Base-by-base conservation (phyloP, 352 stramenopile genomes). In the Lagenidium giganteum region DNA sequence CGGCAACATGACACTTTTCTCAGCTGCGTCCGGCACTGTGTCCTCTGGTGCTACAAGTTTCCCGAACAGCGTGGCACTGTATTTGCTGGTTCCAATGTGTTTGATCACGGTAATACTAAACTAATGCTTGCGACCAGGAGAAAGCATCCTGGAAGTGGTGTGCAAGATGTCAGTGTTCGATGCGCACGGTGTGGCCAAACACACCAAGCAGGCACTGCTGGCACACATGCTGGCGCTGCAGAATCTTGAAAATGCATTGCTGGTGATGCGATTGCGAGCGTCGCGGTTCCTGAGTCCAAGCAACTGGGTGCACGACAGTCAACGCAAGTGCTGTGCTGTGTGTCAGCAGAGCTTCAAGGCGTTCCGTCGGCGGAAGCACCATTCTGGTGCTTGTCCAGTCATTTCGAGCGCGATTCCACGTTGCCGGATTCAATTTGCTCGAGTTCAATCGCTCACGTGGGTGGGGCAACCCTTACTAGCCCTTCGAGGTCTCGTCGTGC, bases 331-430 rank as follows among this genome's bases (percentile, higher is more conserved):
- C 38, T 89, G 77, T 45, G 54, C 52, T 14, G 55, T 82, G 34
- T 89, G 77, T 34, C 55, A 69, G n/a, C 51, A 71, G 22, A 64
- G 67, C 18, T 89, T 89, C 47, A 52, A 57, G 22, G 69, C 70
- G 26, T 70, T 81, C 18, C 47, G 71, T 17, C 51, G 57, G 1
- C 65, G 73, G 33, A 77, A 77, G 43, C 77, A 90, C 46, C 77
- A 90, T 48, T 90, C 74, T 34, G 71, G 77, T 3, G 63, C 87
- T 0, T 90, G 77, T 44, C 71, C 74, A 4, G 74, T 86, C 43
- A 66, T 85, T 4, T 64, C 70, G 32, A 87, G 77, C 21, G 72
- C 72, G 34, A 87, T n/a, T n/a, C n/a, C n/a, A n/a, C n/a, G n/a
- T n/a, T n/a, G n/a, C n/a, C n/a, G n/a, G n/a, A n/a, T n/a, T n/a